Evolutionary conservation across 2,329 filamentous ascomycete genomes (phyloP).

Genomic region (Nannizzia gypsea): DNA sequence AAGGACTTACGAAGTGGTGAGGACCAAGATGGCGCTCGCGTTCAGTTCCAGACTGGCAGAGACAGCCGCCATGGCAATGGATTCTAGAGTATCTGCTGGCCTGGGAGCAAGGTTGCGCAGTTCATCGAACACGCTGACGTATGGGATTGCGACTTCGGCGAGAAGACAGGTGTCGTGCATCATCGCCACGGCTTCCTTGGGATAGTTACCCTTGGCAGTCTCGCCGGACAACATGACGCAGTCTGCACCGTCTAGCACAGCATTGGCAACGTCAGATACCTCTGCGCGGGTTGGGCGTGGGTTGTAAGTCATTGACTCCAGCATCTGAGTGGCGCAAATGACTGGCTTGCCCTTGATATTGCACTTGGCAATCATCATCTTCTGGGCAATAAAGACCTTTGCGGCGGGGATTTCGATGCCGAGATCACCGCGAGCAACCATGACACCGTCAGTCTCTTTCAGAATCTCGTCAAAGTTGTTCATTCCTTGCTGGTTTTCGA

Average conservation of each 20-base stretch:
- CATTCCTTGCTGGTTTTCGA: slow-evolving; percentile 98
- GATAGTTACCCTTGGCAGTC: slow-evolving; percentile 96
- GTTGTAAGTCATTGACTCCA: slow-evolving; percentile 99
- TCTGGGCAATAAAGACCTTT: slow-evolving; percentile 98
- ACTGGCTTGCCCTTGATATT: slow-evolving; percentile 98
- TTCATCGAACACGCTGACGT: slow-evolving; percentile 94
- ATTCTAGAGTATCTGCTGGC: slow-evolving; percentile 80
- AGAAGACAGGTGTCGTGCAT: slow-evolving; percentile 97
- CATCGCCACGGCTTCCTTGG: slow-evolving; percentile 81
- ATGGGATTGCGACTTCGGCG: slow-evolving; percentile 93
- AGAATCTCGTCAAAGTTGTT: slow-evolving; percentile 99
- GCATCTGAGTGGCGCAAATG: slow-evolving; percentile 98
- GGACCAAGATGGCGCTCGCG: slow-evolving; percentile 86
- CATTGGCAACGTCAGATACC: slow-evolving; percentile 97
- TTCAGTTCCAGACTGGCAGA: slow-evolving; percentile 92
- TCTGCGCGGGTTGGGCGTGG: slow-evolving; percentile 94
- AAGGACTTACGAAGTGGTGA: slow-evolving; percentile 66
- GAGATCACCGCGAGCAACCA: slow-evolving; percentile 96
- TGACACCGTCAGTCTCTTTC: slow-evolving; percentile 92
- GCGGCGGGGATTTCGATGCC: slow-evolving; percentile 98
- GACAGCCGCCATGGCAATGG: slow-evolving; percentile 92
- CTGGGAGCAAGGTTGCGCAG: slow-evolving; percentile 70
- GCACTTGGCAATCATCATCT: slow-evolving; percentile 99
- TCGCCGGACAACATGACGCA: slow-evolving; percentile 99
- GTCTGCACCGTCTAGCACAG: slow-evolving; percentile 92